Evolutionary conservation across 2,329 filamentous ascomycete genomes (phyloP), one percentile per base, ranked within the genome.

Genomic region (Ophiocordyceps camponoti-floridani): DNA sequence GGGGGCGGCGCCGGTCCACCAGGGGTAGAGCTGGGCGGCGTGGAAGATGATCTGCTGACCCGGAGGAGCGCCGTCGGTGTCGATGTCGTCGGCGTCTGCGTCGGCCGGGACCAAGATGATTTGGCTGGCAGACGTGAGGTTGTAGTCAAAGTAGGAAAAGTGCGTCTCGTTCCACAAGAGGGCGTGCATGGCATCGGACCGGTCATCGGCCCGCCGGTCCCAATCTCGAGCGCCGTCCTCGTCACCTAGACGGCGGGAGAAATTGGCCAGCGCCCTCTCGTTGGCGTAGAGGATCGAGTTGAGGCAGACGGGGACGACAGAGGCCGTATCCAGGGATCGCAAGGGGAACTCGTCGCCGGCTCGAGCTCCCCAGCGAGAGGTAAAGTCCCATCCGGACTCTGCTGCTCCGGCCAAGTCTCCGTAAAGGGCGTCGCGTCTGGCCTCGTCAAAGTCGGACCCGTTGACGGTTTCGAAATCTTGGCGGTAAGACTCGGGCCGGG

Each of bases 391-490:
- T 27, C 79, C 78, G 5, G 70, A 75, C 56, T 82, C 79, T 18
- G 79, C 79, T 12, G 77, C 77, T 13, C 70, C 71, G 16, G 79
- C 78, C 3, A 83, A 64, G 52, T 82, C 75, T 27, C 69, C 63
- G 52, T 82, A 83, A 4, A 82, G 59, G 0, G 55, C 54, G 1
- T 62, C 69, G 48, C 68, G 68, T 49, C 78, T 58, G 0, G 66
- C 62, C 4, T 72, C 67, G 49, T 69, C 74, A 14, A 81, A 67
- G 2, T 11, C 38, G 38, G 38, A 79, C 27, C 58, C 51, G 53
- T 82, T 83, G n/a, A 75, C 78, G 0, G 75, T 79, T 28, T 68
- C 58, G 52, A 74, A 82, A 56, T 83, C 79, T 52, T 82, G 78
- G 23, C 69, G 65, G 58, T 72, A 83, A 0, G 76, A 80, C 56